Base-by-base conservation (phyloP, 1,284 basidiomycete species). In the Ganoderma leucocontextum region DNA sequence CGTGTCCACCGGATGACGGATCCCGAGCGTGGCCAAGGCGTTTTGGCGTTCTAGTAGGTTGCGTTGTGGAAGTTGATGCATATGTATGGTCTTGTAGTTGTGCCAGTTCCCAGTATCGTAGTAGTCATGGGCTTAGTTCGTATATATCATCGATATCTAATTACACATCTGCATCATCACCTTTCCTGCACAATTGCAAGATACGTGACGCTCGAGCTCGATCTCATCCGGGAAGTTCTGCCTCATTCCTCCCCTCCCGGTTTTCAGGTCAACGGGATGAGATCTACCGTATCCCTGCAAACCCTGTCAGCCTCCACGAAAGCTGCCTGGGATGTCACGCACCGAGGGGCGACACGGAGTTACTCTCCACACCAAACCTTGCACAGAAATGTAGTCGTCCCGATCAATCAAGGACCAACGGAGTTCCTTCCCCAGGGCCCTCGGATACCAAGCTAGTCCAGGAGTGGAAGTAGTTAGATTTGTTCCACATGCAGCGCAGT, bases 1-100 rank as follows among this genome's bases (percentile, higher is more conserved):
- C 85, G 88, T 13, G 90, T 95, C 1, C 87, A 92, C 72, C 86
- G 91, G 62, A 95, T 95, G 94, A 84, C 81, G n/a, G 93, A 95
- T 75, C 93, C 93, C 0, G 92, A 92, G 73, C 86, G 91, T 29
- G 86, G 87, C 4, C 90, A 91, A 74, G 87, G 86, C 2, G 83
- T 83, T 12, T 76, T 91, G 69, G 79, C 84, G 8, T 87, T 88
- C 58, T 39, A 22, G 25, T 60, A 59, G 38, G 22, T 10, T 17
- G 13, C 15, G 2, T n/a, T 55, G 25, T 9, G 8, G n/a, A 49
- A 49, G 47, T 49, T 17, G 8, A 33, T 15, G 25, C 52, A 6
- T 33, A 29, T 49, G 5, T 33, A 29, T 49, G 6, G n/a, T 49
- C n/a, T 25, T 25, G 19, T 49, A 49, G 13, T 58, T 38, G 36